Conservation (phyloP, 2,329 filamentous ascomycete species). For the Malbranchea cinnamomea region DNA sequence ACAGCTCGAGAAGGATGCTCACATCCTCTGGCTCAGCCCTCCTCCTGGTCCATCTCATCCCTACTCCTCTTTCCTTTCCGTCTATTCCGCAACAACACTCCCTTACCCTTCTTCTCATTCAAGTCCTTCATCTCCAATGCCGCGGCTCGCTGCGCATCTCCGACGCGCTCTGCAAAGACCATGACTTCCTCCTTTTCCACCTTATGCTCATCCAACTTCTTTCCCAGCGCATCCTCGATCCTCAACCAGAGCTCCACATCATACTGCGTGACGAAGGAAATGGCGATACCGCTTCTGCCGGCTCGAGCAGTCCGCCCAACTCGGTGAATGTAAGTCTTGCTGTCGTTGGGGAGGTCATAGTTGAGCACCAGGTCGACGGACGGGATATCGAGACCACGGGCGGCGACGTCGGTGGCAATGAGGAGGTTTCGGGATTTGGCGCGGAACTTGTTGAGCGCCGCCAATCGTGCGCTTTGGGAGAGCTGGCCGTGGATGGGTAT, state of each 20-base stretch:
- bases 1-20: neutral
- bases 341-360: constrained; percentile 67
- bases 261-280: constrained; percentile 74
- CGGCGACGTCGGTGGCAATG: constrained; percentile 80
- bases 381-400: constrained; percentile 80
- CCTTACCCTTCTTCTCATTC: constrained; percentile 48
- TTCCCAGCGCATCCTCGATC: constrained; percentile 70
- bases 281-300: constrained; percentile 67
- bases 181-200: constrained; percentile 70
- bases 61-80: constrained; percentile 36
- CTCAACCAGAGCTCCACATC: constrained; percentile 66
- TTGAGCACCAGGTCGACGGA: constrained; percentile 76
- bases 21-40: constrained; percentile 36
- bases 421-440: constrained; percentile 68
- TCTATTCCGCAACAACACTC: constrained; percentile 34
- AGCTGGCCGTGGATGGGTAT: constrained; percentile 90
- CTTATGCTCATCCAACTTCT: constrained; percentile 55
- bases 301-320: constrained; percentile 78
- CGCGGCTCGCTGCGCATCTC: constrained; percentile 68
- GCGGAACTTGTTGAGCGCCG: constrained; percentile 81
- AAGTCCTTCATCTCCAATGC: constrained; percentile 68
- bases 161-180: constrained; percentile 60
- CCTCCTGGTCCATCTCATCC: constrained; percentile 61
- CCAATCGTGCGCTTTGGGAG: constrained; percentile 71
- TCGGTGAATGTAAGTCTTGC: constrained; percentile 80